Evolutionary conservation across 202 grass and related monocot genomes (phyloP), one percentile per base, ranked within the genome.

Genomic region (Panicum hallii): DNA sequence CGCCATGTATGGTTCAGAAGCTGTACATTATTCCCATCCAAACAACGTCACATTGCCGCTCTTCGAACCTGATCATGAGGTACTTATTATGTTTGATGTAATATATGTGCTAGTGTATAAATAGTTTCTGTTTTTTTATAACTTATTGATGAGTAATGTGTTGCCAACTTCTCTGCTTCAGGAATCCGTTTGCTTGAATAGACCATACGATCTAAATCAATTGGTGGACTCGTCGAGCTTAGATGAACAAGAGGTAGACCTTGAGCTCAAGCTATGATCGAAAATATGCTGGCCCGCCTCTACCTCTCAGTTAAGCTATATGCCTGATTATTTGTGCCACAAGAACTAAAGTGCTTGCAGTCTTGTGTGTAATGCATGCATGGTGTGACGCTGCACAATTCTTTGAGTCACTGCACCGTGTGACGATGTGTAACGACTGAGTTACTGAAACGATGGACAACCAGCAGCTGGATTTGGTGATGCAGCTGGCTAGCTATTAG

Each of bases 231-330:
- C 75, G 1, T 60, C 36, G 30, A 80, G 78, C 64, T 40, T 66
- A 56, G 87, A 92, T 71, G 80, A 86, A 46, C 78, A 36, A 67
- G 90, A 88, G 8, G 75, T 92, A 46, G 90, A 92, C 58, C 87
- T 92, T 61, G 90, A 92, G 83, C 87, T 92, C 26, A 92, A 89
- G 70, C 58, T 92, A 81, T 92, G 80, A 89, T 70, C 11, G 56
- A 43, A 53, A 36, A 42, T 56, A 60, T 26, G 30, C 47, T 53
- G 47, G 14, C 42, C 67, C 3, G 36, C 36, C 19, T 49, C 17
- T 23, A 13, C 15, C 52, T 26, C 26, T 60, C 67, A 28, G 17
- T 78, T 48, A 80, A 45, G 62, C 13, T 23, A 54, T 54, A 74
- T 46, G 42, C 61, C 13, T 36, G 44, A 34, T 84, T 52, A 19